Evolutionary conservation across 2,329 filamentous ascomycete species (phyloP), one percentile per base, ranked within the genome.

Genomic region (Cercospora sp.): DNA sequence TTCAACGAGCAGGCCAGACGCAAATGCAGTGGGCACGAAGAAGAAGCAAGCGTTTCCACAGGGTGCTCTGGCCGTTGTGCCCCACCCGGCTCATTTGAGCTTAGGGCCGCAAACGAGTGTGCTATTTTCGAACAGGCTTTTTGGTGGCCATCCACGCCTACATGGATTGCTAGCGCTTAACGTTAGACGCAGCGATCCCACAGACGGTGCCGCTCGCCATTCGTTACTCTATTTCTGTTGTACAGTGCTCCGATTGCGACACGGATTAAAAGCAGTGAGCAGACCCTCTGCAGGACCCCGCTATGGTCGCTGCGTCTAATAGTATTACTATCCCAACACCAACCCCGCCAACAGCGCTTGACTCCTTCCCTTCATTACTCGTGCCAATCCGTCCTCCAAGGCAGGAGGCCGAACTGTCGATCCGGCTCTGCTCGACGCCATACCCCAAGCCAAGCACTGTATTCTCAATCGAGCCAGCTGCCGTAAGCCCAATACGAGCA

Each of bases 221-320:
- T 62, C 61, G 61, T 31, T 58, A 59, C 42, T 55, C 65, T 64
- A 67, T 67, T 67, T 67, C 61, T 36, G 65, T 57, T 53, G 55
- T 42, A 63, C 61, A 67, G 55, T 60, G 42, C 28, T 26, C 45
- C 53, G 57, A 26, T 57, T 36, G 65, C 31, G 45, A 23, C 48
- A 30, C 65, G 60, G 51, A 64, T 51, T 31, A 36, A 63, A 53
- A 60, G 65, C 60, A 26, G 55, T 60, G 51, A 12, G 62, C 62
- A 58, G n/a, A 45, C 31, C 62, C 62, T 64, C 51, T 59, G 31
- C 60, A 67, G 30, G 31, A 60, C 58, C 61, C 65, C 61, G 61
- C 65, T 12, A 36, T 55, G 45, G 42, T 26, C 58, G 42, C 55
- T 53, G 61, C 60, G 18, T 67, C 39, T 57, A 57, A 36, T 66